These are phyloP conservation scores for Aspergillus sp. DNA, from an alignment of 2,329 filamentous ascomycete species.

Conservation along the genomic window DNA sequence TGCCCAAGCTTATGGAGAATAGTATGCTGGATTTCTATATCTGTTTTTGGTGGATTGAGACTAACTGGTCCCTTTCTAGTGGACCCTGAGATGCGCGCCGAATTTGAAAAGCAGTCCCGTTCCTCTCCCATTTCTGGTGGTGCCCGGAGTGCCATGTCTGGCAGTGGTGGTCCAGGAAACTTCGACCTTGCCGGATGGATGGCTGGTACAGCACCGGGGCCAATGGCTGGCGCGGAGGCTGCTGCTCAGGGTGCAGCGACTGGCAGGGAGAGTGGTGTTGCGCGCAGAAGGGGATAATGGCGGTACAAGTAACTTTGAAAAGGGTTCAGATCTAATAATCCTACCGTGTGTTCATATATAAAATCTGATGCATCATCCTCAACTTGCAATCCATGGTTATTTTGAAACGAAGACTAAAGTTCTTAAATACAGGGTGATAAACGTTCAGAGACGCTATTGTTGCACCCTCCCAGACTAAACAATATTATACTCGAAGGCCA, in stretches of 20 bases:
- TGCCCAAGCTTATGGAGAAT: conserved; percentile 93
- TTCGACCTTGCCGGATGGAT: conserved; percentile 65
- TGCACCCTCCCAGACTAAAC: too few relatives aligned
- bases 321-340: too few relatives aligned
- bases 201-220: conserved; percentile 46
- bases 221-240: conserved; percentile 14
- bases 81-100: conserved; percentile 91
- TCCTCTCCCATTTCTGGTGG: conserved; percentile 59
- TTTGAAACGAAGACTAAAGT: too few relatives aligned
- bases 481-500: too few relatives aligned
- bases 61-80: conserved; percentile 48
- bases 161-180: conserved; percentile 49
- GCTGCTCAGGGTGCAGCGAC: conserved; percentile 15
- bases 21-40: conserved; percentile 56
- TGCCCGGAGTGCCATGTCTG: conserved; percentile 54
- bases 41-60: neutral
- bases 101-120: conserved; percentile 87
- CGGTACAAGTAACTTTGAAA: neutral
- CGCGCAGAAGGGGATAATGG: conserved; percentile 23
- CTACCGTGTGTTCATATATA: too few relatives aligned
- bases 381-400: too few relatives aligned
- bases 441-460: too few relatives aligned
- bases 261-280: conserved; percentile 21
- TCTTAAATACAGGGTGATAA: too few relatives aligned
- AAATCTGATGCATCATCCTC: too few relatives aligned